Conservation (phyloP, 2,329 filamentous ascomycete species). For the Escovopsis sp. region DNA sequence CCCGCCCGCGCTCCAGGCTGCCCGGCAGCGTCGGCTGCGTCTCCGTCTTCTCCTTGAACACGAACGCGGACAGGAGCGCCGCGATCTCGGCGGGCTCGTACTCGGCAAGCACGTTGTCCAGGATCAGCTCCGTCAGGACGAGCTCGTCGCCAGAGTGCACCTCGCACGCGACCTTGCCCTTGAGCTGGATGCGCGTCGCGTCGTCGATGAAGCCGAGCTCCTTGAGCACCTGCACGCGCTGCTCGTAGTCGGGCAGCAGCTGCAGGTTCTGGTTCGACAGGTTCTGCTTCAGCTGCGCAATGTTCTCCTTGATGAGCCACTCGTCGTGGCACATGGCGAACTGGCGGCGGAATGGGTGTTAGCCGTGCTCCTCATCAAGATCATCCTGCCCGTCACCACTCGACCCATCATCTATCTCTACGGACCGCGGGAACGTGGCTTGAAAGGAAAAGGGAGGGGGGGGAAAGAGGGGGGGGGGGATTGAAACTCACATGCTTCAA, state of each 20-base stretch:
- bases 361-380: background rate
- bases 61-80: slow-evolving; percentile 81
- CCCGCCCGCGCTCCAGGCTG: slow-evolving; percentile 66
- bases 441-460: background rate
- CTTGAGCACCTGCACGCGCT: slow-evolving; percentile 80
- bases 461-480: no score
- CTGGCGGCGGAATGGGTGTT: slow-evolving; percentile 31
- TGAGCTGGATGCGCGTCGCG: slow-evolving; percentile 75
- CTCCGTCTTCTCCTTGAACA: slow-evolving; percentile 95
- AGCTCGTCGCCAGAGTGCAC: slow-evolving; percentile 95
- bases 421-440: slow-evolving; percentile 15
- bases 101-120: slow-evolving; percentile 90
- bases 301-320: slow-evolving; percentile 92
- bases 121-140: slow-evolving; percentile 85
- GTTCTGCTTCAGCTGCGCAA: slow-evolving; percentile 69
- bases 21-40: slow-evolving; percentile 66
- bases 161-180: slow-evolving; percentile 96
- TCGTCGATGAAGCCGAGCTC: slow-evolving; percentile 88
- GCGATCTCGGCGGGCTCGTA: slow-evolving; percentile 96
- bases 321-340: slow-evolving; percentile 95
- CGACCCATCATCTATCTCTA: background rate
- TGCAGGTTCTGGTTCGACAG: slow-evolving; percentile 96
- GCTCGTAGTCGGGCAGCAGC: slow-evolving; percentile 89
- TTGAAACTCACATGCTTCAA: slow-evolving; percentile 70
- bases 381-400: no score